phyloP scores from a whole-genome alignment of 305 asterid species.

The Rubia tinctorum region DNA sequence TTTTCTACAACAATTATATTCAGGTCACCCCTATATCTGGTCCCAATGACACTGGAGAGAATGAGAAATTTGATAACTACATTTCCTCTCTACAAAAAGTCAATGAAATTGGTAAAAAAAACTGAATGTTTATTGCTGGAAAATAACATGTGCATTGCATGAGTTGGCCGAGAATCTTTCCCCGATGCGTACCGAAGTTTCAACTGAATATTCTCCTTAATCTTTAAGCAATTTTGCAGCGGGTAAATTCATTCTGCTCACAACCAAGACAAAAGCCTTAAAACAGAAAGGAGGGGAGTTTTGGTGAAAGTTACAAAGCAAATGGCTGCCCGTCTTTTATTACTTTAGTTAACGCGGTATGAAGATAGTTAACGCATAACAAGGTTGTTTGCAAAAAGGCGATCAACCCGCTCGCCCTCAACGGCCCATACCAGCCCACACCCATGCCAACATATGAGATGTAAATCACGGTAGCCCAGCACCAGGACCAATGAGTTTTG shows the following conservation, averaged over 20 bases:
- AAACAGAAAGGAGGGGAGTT: too few relatives aligned
- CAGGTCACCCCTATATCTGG: constrained; percentile 1
- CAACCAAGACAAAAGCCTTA: neutral
- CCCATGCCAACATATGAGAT: too few relatives aligned
- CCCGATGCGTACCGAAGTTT: neutral
- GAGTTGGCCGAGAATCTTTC: constrained; percentile 2
- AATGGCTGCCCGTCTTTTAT: too few relatives aligned
- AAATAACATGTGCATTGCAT: neutral
- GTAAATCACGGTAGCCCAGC: too few relatives aligned
- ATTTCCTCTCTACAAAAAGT: neutral
- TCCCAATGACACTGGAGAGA: constrained; percentile 7
- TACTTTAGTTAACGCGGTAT: too few relatives aligned
- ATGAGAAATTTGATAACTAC: constrained; percentile 13
- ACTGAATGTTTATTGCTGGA: neutral
- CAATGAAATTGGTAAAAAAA: constrained; percentile 7
- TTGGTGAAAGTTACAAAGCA: too few relatives aligned
- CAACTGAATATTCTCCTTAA: neutral
- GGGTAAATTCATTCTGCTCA: neutral
- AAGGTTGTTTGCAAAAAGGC: too few relatives aligned
- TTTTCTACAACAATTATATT: neutral
- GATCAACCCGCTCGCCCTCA: too few relatives aligned
- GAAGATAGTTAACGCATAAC: too few relatives aligned
- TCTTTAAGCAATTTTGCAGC: neutral
- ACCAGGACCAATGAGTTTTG: too few relatives aligned
- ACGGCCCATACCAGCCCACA: too few relatives aligned